Evolutionary conservation across 164 flowering plant species (phyloP).

Genomic region (Magnolia officinalis): DNA sequence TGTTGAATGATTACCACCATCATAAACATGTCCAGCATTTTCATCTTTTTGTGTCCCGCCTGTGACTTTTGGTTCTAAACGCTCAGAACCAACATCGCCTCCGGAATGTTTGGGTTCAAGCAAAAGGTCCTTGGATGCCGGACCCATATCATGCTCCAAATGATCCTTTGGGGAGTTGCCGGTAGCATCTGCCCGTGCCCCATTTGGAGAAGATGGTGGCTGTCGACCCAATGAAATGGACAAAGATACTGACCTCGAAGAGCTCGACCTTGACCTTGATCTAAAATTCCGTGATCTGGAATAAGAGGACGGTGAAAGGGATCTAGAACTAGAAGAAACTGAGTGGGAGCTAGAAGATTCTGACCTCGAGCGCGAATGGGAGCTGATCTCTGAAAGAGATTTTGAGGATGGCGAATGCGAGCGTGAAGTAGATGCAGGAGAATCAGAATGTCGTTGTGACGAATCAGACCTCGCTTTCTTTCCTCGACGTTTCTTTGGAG

Average conservation of each 20-base stretch:
- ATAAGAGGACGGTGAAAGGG: slow-evolving; percentile 24
- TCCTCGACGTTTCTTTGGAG: slow-evolving; percentile 15
- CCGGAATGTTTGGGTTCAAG: slow-evolving; percentile 12
- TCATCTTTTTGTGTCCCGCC: slow-evolving; percentile 5
- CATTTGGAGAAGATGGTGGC: slow-evolving; percentile 27
- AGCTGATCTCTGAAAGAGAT: slow-evolving; percentile 9
- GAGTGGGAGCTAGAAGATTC: slow-evolving; percentile 27
- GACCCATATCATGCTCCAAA: slow-evolving; percentile 10
- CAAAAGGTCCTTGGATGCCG: slow-evolving; percentile 18
- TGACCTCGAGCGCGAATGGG: slow-evolving; percentile 17
- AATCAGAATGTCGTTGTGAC: slow-evolving; percentile 21
- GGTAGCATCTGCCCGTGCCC: slow-evolving; percentile 12
- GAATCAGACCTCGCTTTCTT: slow-evolving; percentile 26
- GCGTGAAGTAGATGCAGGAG: slow-evolving; percentile 24
- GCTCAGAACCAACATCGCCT: slow-evolving; percentile 12
- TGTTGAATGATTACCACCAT: neutral
- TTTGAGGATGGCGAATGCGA: slow-evolving; percentile 29
- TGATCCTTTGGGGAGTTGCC: slow-evolving; percentile 11
- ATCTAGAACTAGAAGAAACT: slow-evolving; percentile 21
- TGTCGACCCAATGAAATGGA: slow-evolving; percentile 23
- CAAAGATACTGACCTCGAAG: slow-evolving; percentile 29
- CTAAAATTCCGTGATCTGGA: slow-evolving; percentile 24
- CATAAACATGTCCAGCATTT: slow-evolving; percentile 10
- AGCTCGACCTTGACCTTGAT: slow-evolving; percentile 30
- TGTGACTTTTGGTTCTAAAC: slow-evolving; percentile 8